A percentile compares a stretch with the other conserved stretches of the same genome.
Conservation (phyloP, 768 basidiomycete genomes). For the Boletus reticulatus region DNA sequence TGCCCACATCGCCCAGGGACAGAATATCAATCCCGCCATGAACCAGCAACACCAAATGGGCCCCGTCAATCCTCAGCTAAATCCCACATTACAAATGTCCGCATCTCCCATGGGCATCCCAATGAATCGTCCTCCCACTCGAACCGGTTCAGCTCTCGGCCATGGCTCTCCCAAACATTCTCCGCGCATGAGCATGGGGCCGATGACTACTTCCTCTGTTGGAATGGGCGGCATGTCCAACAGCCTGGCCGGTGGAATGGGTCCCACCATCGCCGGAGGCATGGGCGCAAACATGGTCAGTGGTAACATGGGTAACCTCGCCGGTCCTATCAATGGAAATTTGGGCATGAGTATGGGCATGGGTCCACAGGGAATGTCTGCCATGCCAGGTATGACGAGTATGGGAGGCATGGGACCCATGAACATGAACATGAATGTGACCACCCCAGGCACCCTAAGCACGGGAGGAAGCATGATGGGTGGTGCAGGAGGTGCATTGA, state of each 20-base stretch:
- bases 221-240: conserved; percentile 14
- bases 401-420: conserved; percentile 21
- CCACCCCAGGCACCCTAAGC: conserved; percentile 17
- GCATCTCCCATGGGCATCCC: conserved; percentile 17
- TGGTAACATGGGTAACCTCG: conserved; percentile 2
- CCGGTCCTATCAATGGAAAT: conserved; percentile 14
- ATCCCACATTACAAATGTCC: conserved; percentile 17
- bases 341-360: conserved; percentile 12
- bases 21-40: conserved; percentile 10
- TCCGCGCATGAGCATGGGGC: conserved; percentile 20
- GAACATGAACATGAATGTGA: conserved; percentile 21
- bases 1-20: conserved; percentile 8
- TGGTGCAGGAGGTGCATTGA: conserved; percentile 33
- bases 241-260: conserved; percentile 16
- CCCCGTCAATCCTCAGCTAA: conserved; percentile 17
- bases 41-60: conserved; percentile 17
- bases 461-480: conserved; percentile 24
- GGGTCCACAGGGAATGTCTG: conserved; percentile 13
- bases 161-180: conserved; percentile 30
- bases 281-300: conserved; percentile 10
- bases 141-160: conserved; percentile 29
- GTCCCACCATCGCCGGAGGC: conserved; percentile 13
- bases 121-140: conserved; percentile 29
- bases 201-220: conserved; percentile 7
- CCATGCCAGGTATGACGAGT: conserved; percentile 13